Evolutionary conservation across 352 stramenopile species (phyloP).

Genomic region (Globisporangium heterothallicum): DNA sequence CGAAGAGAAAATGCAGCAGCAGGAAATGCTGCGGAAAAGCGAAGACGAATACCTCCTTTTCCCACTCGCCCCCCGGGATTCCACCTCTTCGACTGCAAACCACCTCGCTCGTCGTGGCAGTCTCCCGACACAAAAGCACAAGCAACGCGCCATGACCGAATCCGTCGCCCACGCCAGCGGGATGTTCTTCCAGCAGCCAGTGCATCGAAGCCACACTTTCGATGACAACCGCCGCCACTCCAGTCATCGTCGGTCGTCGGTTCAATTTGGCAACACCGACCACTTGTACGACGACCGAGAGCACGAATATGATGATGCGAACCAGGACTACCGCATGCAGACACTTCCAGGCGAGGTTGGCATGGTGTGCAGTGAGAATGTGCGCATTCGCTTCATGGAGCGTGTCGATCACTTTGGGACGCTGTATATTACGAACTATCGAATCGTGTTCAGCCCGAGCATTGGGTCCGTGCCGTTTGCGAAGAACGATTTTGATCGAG

Average conservation of each 20-base stretch:
- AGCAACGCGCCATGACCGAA: slow-evolving; percentile 15
- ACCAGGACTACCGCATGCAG: slow-evolving; percentile 28
- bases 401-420: slow-evolving; percentile 42
- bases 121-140: slow-evolving; percentile 5
- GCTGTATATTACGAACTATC: slow-evolving; percentile 78
- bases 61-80: background rate
- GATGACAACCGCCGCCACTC: slow-evolving; percentile 4
- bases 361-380: slow-evolving; percentile 54
- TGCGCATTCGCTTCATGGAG: slow-evolving; percentile 51
- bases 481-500: slow-evolving; percentile 2
- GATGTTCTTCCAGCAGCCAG: slow-evolving; percentile 21
- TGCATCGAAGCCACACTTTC: slow-evolving; percentile 5
- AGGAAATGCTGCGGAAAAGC: slow-evolving; percentile 13
- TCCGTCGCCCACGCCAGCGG: slow-evolving; percentile 14
- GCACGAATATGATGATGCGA: slow-evolving; percentile 13
- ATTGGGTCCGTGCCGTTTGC: background rate
- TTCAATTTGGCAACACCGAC: slow-evolving; percentile 18
- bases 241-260: slow-evolving; percentile 9
- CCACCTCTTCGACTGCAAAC: background rate
- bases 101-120: slow-evolving; percentile 7
- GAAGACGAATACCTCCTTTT: slow-evolving; percentile 11
- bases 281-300: slow-evolving; percentile 19
- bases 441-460: slow-evolving; percentile 67
- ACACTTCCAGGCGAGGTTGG: slow-evolving; percentile 65
- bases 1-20: slow-evolving; percentile 41